Evolutionary conservation across 306 rosid genomes (phyloP), one percentile per base, ranked within the genome.

Genomic region (Ziziphus jujuba): DNA sequence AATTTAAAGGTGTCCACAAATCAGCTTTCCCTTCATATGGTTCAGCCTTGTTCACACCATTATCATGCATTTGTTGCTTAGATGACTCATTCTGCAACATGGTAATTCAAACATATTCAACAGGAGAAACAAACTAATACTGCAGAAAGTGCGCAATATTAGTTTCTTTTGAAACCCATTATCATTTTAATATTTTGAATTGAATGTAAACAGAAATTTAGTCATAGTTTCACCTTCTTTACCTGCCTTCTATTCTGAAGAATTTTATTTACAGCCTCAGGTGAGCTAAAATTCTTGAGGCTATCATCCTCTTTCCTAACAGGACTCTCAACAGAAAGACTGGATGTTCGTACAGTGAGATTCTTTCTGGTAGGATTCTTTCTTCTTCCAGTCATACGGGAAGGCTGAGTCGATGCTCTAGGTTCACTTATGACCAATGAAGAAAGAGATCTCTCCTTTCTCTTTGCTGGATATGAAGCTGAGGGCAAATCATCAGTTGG

Each of bases 1-100:
- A 12, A 55, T 48, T 76, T 28, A 83, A 22, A 45, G 85, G 68
- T 55, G 68, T 71, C 71, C 34, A 59, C 48, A 65, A 7, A 17
- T 51, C 63, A 78, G 31, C 23, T 25, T 24, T 73, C 62, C 58
- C 80, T 57, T 76, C 68, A 60, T 64, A 59, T 61, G 51, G 38
- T 55, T 60, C 74, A 22, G 47, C 52, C 49, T 51, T 71, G 54
- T 74, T 63, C 62, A 59, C 58, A 60, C 2, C 51, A 45, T 74
- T 73, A 54, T 60, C 54, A 34, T 43, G 11, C 66, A 43, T 70
- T 28, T 52, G 21, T 36, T 66, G 72, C 72, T 73, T 67, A 40
- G 66, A 62, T 17, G 75, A 76, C 52, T 75, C 75, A 56, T 73
- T 71, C 92, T 84, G 81, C 75, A 73, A 59, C 62, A 70, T 35